Conservation (phyloP, 2,329 filamentous ascomycete genomes). For the Exophiala aquamarina region DNA sequence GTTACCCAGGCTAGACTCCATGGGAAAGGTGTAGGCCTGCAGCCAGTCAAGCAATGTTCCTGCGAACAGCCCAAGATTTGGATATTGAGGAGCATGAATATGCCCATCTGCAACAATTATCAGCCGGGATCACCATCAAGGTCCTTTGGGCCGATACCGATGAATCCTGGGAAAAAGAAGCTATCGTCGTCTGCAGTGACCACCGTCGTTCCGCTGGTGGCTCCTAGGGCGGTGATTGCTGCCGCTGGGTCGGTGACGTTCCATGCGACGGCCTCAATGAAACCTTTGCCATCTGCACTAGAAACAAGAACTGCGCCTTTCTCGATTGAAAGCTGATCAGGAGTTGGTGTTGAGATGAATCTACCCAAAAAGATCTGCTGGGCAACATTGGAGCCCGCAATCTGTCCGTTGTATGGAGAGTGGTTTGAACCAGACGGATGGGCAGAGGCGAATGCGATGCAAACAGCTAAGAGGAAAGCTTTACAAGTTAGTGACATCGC, state of each 20-base stretch:
- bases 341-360: constrained; percentile 21
- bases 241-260: constrained; percentile 4
- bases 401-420: no score
- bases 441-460: no score
- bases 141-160: not conserved
- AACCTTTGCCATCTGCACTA: constrained; percentile 7
- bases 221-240: constrained; percentile 1
- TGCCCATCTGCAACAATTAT: constrained; percentile 47
- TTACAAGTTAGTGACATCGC: no score
- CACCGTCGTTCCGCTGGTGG: constrained; percentile 3
- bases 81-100: constrained; percentile 91
- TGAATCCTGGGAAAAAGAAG: constrained; percentile 13
- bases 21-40: constrained; percentile 88
- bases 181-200: constrained; percentile 11
- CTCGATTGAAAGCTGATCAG: constrained; percentile 13
- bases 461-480: no score
- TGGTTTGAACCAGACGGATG: no score
- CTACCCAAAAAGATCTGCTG: constrained; percentile 17
- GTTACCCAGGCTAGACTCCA: constrained; percentile 71
- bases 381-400: not conserved
- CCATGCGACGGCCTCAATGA: constrained; percentile 10
- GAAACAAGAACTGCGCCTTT: constrained; percentile 13
- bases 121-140: not conserved
- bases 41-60: constrained; percentile 94
- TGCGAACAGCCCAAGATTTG: constrained; percentile 90